These are phyloP conservation scores for Paulownia fortunei DNA, from an alignment of 257 asterid species.

Conservation along the genomic window DNA sequence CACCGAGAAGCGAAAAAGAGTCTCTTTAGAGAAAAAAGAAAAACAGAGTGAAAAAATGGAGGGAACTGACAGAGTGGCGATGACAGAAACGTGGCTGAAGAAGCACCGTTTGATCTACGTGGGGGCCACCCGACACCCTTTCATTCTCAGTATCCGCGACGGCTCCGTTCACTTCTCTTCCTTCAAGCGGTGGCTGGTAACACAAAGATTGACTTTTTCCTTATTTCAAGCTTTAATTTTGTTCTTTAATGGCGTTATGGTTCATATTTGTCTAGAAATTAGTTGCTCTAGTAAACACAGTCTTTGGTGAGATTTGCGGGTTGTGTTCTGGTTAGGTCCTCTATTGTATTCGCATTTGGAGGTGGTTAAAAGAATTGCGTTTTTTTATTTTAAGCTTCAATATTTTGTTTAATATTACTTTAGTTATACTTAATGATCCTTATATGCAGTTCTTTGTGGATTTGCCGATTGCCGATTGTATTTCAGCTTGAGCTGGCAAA, in stretches of 20 bases:
- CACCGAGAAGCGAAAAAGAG: background rate
- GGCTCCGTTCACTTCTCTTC: slow-evolving; percentile 68
- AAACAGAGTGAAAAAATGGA: slow-evolving; percentile 31
- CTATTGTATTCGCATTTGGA: too few relatives aligned
- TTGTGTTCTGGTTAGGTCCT: background rate
- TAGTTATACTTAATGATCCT: background rate
- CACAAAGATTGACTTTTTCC: background rate
- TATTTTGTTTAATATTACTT: background rate
- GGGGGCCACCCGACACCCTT: slow-evolving; percentile 83
- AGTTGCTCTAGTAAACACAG: background rate
- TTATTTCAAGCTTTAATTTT: slow-evolving; percentile 17
- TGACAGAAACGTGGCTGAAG: slow-evolving; percentile 58
- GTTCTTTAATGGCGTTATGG: background rate
- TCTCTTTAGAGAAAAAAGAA: background rate
- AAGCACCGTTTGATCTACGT: slow-evolving; percentile 55
- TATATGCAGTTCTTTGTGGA: background rate
- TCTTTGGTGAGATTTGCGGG: background rate
- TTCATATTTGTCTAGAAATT: background rate
- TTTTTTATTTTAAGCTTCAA: background rate
- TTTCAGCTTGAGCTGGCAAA: background rate
- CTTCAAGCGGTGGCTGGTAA: slow-evolving; percentile 92
- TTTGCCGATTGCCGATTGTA: background rate
- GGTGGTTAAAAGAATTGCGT: background rate
- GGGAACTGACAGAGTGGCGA: slow-evolving; percentile 29
- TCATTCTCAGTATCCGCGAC: slow-evolving; percentile 67